Evolutionary conservation across 176 grass and related monocot genomes (phyloP).

Genomic region (bread wheat (Triticum aestivum)): IWGSC_CS_RefSeq_v2.1 NC_057814.1:624256405-624256904

Average conservation of each 20-base stretch:
- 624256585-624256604: background rate
- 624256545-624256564: too few relatives aligned
- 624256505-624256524: too few relatives aligned
- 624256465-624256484: too few relatives aligned
- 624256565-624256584: background rate
- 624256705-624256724: background rate
- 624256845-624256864: background rate
- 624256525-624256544: too few relatives aligned
- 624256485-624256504: too few relatives aligned
- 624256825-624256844: background rate
- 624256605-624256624: background rate
- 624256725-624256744: background rate
- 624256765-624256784: background rate
- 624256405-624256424: too few relatives aligned
- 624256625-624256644: too few relatives aligned
- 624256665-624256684: background rate
- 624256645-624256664: too few relatives aligned
- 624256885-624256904: background rate
- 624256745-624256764: background rate
- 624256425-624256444: too few relatives aligned
- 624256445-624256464: too few relatives aligned
- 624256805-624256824: background rate
- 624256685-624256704: background rate
- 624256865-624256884: background rate
- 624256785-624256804: background rate